Evolutionary conservation across 148 eudicot species (phyloP).

Genomic region (Polygonum aviculare): DNA sequence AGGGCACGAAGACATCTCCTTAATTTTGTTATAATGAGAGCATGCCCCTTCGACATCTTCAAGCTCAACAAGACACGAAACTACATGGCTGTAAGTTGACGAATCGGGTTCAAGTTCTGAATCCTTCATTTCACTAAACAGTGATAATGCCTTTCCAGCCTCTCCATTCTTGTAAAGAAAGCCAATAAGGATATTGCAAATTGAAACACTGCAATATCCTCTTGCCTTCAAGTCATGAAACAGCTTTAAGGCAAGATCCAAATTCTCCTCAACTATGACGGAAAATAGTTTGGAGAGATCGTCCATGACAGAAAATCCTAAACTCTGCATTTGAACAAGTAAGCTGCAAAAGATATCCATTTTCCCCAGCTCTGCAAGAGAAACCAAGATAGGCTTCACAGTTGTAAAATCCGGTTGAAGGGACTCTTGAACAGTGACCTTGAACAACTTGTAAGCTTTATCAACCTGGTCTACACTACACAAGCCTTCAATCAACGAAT

Average conservation of each 20-base stretch:
- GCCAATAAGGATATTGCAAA: conserved; percentile 61
- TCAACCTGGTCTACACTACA: conserved; percentile 48
- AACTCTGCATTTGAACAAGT: conserved; percentile 57
- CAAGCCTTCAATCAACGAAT: conserved; percentile 62
- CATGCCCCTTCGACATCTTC: conserved; percentile 68
- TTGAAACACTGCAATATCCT: conserved; percentile 47
- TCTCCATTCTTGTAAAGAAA: conserved; percentile 46
- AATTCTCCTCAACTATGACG: conserved; percentile 35
- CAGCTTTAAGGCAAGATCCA: conserved; percentile 39
- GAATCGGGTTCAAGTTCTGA: conserved; percentile 54
- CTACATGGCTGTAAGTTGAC: conserved; percentile 48
- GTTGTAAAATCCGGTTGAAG: conserved; percentile 68
- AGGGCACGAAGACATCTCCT: conserved; percentile 51
- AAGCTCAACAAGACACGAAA: conserved; percentile 47
- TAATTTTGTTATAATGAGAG: conserved; percentile 53
- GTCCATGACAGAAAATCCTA: conserved; percentile 39
- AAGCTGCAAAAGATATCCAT: conserved; percentile 54
- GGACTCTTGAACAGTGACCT: conserved; percentile 53
- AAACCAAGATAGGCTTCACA: conserved; percentile 54
- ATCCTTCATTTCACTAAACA: conserved; percentile 49
- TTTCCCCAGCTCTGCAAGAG: conserved; percentile 48
- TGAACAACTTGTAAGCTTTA: conserved; percentile 60
- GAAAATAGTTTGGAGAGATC: conserved; percentile 57
- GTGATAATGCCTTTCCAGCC: conserved; percentile 44
- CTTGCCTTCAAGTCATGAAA: conserved; percentile 47